Conservation (phyloP, 2,329 filamentous ascomycete species). For the Aureobasidium melanogenum region DNA sequence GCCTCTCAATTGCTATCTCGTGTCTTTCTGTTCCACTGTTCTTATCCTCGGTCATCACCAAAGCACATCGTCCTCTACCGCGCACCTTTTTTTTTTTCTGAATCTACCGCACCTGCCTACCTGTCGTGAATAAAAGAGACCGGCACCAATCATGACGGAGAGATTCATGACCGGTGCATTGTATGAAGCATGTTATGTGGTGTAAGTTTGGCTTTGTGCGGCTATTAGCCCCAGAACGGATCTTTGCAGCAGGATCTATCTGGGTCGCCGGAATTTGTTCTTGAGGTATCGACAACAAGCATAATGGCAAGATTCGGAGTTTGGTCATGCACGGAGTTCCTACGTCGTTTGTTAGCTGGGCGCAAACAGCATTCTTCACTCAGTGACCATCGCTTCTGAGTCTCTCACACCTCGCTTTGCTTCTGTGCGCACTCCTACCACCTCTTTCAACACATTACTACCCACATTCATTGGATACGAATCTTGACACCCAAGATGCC, state of each 20-base stretch:
- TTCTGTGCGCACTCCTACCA: not conserved
- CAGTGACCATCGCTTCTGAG: not conserved
- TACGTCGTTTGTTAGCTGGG: not conserved
- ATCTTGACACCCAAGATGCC: not conserved
- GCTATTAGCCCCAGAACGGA: not conserved
- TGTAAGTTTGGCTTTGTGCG: not conserved
- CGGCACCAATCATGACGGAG: not conserved
- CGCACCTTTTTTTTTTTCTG: not conserved
- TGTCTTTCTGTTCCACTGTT: not conserved
- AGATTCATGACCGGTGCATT: slow-evolving; percentile 2
- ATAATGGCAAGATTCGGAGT: not conserved
- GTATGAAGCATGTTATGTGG: slow-evolving; percentile 1
- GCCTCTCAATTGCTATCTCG: no score
- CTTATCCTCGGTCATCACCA: not conserved
- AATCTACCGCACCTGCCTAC: not conserved
- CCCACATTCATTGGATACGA: not conserved
- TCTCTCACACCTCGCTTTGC: not conserved
- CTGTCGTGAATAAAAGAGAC: no score
- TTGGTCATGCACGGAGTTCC: not conserved
- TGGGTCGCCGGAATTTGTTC: not conserved
- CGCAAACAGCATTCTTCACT: slow-evolving; percentile 2
- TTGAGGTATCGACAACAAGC: not conserved
- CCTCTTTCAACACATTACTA: not conserved
- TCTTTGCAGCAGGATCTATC: not conserved
- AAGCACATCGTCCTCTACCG: not conserved